Percentiles rank a stretch among this genome's conserved stretches.
Evolutionary conservation across 1,284 basidiomycete genomes (phyloP).

Genomic region (Cutaneotrichosporon daszewskae): DNA sequence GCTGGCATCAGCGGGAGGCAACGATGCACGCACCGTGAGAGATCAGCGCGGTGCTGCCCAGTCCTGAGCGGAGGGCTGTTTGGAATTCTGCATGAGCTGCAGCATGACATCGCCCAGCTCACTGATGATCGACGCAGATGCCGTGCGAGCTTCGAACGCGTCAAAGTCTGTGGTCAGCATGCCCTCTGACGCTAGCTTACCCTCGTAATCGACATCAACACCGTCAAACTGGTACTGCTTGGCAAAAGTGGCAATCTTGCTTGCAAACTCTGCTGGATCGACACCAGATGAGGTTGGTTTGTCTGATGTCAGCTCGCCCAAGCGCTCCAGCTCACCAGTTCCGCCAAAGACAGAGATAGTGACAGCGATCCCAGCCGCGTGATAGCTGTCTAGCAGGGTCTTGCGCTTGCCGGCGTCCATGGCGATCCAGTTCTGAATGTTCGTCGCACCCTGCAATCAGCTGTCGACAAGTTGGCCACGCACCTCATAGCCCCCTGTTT

Average conservation of each 20-base stretch:
- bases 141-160: constrained; percentile 31
- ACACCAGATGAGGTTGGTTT: constrained; percentile 11
- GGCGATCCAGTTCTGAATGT: background rate
- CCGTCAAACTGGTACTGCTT: constrained; percentile 50
- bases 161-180: too few relatives aligned
- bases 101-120: background rate
- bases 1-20: too few relatives aligned
- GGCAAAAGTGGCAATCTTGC: constrained; percentile 39
- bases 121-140: constrained; percentile 38
- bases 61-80: constrained; percentile 27
- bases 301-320: too few relatives aligned
- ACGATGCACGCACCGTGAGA: too few relatives aligned
- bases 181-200: too few relatives aligned
- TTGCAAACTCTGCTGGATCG: constrained; percentile 4
- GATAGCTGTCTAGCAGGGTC: constrained; percentile 39
- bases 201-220: constrained; percentile 53
- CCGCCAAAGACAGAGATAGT: constrained; percentile 8
- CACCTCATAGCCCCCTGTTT: too few relatives aligned
- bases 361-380: constrained; percentile 38
- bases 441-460: too few relatives aligned
- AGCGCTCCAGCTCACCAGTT: too few relatives aligned
- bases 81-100: constrained; percentile 26
- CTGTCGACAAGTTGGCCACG: constrained; percentile 23
- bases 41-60: constrained; percentile 42
- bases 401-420: background rate